Evolutionary conservation across 768 basidiomycete genomes (phyloP), one percentile per base, ranked within the genome.

Genomic region (Tubosaeta brunneosetosa): DNA sequence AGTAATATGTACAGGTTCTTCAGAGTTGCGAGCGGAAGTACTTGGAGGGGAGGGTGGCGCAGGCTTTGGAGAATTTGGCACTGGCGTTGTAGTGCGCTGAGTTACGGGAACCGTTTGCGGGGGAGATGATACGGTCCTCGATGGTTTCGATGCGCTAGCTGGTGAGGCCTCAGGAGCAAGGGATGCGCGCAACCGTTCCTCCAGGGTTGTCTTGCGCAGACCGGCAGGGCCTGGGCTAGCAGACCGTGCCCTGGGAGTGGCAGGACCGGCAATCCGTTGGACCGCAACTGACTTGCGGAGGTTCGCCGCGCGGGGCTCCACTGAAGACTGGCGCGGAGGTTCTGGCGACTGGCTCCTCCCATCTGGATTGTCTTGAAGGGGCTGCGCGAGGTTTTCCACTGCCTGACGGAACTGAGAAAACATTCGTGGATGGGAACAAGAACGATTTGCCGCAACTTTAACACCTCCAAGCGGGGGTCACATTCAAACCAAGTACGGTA

Each of bases 341-440:
- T 74, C 72, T 29, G 63, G 62, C 8, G 80, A 75, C 55, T 66
- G 67, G 34, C 77, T 70, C 26, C 73, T 71, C 49, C 69, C 59
- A 25, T 60, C 62, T 11, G 64, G 47, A 49, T 57, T 46, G 55
- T 72, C 71, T 50, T 73, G 74, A 66, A 13, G 19, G 9, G 73
- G 74, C 44, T 81, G 78, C 17, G 84, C 82, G 33, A 89, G 70
- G 47, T 73, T 81, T 65, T 91, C 89, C 16, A 91, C 84, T 54
- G 84, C 85, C 52, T 85, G 82, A 36, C 80, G 78, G 64, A 88
- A 81, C 61, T 85, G 83, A 44, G 79, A 84, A 67, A 91, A 90
- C 89, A 91, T 91, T 53, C 43, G 37, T 26, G n/a, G 34, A 19
- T 29, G 42, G 19, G 37, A 19, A 4, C n/a, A 17, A 25, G 47